phyloP scores from a whole-genome alignment of 768 basidiomycete genomes.

The Aureoboletus auriporus region DNA sequence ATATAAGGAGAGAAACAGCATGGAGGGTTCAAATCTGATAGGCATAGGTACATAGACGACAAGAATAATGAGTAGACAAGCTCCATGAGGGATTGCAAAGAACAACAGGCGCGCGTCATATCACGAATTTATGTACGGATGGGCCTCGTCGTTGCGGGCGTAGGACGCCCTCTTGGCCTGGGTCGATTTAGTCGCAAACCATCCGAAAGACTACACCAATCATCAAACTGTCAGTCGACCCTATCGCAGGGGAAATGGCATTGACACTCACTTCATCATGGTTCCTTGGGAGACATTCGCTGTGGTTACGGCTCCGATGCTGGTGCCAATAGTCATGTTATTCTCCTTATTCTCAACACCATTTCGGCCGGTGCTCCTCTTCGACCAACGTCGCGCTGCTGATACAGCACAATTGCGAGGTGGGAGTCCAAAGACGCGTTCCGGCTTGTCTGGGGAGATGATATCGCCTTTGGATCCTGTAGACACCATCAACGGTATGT shows the following conservation, averaged over 20 bases:
- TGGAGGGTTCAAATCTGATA: conserved; percentile 1
- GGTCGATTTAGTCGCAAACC: conserved; percentile 43
- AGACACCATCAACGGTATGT: conserved; percentile 27
- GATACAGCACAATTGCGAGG: conserved; percentile 52
- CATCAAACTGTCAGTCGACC: neutral
- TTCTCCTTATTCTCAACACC: conserved; percentile 58
- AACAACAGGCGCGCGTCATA: neutral
- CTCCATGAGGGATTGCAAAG: neutral
- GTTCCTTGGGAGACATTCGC: conserved; percentile 30
- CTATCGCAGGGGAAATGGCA: conserved; percentile 10
- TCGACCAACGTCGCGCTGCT: conserved; percentile 59
- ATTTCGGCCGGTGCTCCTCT: conserved; percentile 52
- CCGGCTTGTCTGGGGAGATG: conserved; percentile 27
- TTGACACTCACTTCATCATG: conserved; percentile 55
- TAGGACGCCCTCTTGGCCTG: conserved; percentile 41
- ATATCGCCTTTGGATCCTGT: conserved; percentile 33
- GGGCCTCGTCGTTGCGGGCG: conserved; percentile 27
- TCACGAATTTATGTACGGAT: conserved; percentile 18
- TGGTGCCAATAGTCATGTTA: conserved; percentile 11
- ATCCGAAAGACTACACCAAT: conserved; percentile 34
- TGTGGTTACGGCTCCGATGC: neutral
- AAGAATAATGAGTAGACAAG: neutral
- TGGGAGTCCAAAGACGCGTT: conserved; percentile 20
- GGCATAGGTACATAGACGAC: conserved; percentile 32
- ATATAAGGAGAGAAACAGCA: too few relatives aligned